Conservation (phyloP, 345 rosid species). For the Moricandia moricandioides region DNA sequence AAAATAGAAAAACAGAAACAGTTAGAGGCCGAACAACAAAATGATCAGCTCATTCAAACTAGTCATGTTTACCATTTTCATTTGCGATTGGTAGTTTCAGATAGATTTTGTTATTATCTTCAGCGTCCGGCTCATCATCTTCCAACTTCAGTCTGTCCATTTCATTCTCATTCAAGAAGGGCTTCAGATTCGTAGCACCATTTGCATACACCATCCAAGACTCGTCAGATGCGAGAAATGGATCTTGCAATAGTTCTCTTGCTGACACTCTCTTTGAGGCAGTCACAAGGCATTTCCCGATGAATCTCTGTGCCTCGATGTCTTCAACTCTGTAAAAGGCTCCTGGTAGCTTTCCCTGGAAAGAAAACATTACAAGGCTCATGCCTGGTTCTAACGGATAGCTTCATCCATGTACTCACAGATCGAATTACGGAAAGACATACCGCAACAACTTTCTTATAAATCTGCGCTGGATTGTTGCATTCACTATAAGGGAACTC, state of each 20-base stretch:
- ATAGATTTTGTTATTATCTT: slow-evolving; percentile 66
- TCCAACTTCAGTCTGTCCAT: slow-evolving; percentile 50
- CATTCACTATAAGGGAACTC: slow-evolving; percentile 83
- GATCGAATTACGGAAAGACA: background rate
- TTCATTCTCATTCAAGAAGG: slow-evolving; percentile 55
- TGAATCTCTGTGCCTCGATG: slow-evolving; percentile 61
- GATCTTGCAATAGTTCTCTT: slow-evolving; percentile 57
- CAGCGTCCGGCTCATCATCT: slow-evolving; percentile 51
- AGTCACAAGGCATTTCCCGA: slow-evolving; percentile 59
- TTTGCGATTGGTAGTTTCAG: slow-evolving; percentile 59
- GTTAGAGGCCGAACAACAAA: background rate
- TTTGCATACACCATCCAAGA: slow-evolving; percentile 30
- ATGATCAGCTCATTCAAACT: background rate
- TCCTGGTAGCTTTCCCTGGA: slow-evolving; percentile 73
- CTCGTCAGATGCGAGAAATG: slow-evolving; percentile 57
- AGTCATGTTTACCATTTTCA: slow-evolving; percentile 44
- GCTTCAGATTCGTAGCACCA: slow-evolving; percentile 42
- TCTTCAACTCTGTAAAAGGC: slow-evolving; percentile 64
- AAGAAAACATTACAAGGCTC: background rate
- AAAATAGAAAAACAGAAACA: slow-evolving; percentile 19
- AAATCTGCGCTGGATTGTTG: slow-evolving; percentile 67
- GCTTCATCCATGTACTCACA: slow-evolving; percentile 15
- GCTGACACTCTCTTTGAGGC: slow-evolving; percentile 74
- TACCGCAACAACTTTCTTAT: slow-evolving; percentile 76
- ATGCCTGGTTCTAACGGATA: background rate